Base-by-base conservation (phyloP, 768 basidiomycete species). In the Galerina marginata region DNA sequence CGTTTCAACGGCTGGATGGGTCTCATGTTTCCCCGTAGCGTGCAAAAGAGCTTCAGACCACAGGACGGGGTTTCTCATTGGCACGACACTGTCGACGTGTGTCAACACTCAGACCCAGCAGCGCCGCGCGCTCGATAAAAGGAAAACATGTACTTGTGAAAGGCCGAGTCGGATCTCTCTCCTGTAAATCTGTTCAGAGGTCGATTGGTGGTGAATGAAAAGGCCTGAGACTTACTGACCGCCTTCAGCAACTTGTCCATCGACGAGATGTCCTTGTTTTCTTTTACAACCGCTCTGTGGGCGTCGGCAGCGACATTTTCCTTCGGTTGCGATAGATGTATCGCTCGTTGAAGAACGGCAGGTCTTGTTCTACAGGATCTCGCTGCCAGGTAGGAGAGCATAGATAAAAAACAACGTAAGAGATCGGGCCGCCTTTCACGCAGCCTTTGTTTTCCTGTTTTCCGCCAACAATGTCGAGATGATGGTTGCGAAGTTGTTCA, bases 21-120 rank as follows among this genome's bases (percentile, higher is more conserved):
- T 62, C 14, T 33, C 25, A 53, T 60, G 20, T 39, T 65, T 60
- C 26, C 67, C 63, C 9, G 72, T 63, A n/a, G 79, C 72, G 47
- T 75, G 79, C 11, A 86, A 69, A 23, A 88, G 78, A 15, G 83
- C 76, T 65, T 89, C 85, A 0, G 86, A 83, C 88, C 88, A 90
- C 9, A 80, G 76, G 10, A 75, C 72, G 4, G 79, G 78, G 12
- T 78, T 79, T 63, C 87, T 77, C 72, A 84, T 68, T 1, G 87
- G 87, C 65, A 89, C 75, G n/a, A 84, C 70, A 49, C 87, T 89
- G 67, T 6, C 16, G 36, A n/a, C 44, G 39, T 62, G 25, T 47
- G 12, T 39, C 46, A 45, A 33, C 33, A 9, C 29, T 7, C 29
- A 33, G 7, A 33, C 29, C 2, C 29, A 33, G 29, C 29, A 33